phyloP scores from a whole-genome alignment of 305 asterid species.

The Rubia tinctorum region DNA sequence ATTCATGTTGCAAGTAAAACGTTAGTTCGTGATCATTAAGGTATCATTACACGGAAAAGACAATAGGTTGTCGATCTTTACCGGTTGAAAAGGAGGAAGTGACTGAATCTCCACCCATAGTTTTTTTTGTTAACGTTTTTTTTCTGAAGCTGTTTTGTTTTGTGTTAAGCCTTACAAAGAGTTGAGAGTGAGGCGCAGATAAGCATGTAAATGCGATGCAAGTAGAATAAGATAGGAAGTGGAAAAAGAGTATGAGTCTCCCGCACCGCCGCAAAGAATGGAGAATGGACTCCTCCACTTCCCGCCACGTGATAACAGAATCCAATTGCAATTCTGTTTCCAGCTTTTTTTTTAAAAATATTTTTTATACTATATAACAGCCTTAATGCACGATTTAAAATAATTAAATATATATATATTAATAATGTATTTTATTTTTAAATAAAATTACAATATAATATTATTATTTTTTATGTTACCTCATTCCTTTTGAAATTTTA shows the following conservation, averaged over 20 bases:
- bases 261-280: neutral
- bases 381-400: too few relatives aligned
- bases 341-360: too few relatives aligned
- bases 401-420: too few relatives aligned
- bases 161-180: neutral
- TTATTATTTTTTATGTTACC: too few relatives aligned
- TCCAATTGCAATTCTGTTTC: neutral
- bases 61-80: slow-evolving; percentile 5
- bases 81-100: slow-evolving; percentile 27
- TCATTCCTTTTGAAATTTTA: too few relatives aligned
- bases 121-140: neutral
- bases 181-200: neutral
- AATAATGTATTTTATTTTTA: too few relatives aligned
- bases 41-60: neutral
- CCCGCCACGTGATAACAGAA: neutral
- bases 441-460: too few relatives aligned
- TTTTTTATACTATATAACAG: slow-evolving; percentile 42
- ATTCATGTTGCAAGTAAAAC: neutral
- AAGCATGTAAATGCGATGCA: neutral
- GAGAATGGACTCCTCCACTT: neutral
- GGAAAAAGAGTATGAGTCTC: slow-evolving; percentile 2
- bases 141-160: neutral
- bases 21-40: neutral
- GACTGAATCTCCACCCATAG: slow-evolving; percentile 52
- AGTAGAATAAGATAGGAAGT: neutral